These are phyloP conservation scores for Ettlia oleoabundans DNA, from an alignment of 139 green algal genomes.

Conservation along the genomic window DNA sequence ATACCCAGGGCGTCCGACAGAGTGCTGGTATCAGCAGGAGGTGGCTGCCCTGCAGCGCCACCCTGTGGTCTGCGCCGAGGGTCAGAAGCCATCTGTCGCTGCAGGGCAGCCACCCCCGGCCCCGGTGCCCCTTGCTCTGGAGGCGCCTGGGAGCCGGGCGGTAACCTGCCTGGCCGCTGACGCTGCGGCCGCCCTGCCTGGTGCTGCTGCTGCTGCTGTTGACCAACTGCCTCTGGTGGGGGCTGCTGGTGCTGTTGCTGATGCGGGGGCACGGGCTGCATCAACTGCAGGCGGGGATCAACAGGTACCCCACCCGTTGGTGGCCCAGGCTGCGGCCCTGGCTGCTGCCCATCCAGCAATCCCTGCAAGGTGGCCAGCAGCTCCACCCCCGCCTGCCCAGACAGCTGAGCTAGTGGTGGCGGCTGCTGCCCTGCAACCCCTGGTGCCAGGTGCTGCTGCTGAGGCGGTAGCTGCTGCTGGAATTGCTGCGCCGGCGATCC, in stretches of 20 bases:
- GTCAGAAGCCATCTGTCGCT: constrained; percentile 1
- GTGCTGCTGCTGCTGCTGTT: constrained; percentile 31
- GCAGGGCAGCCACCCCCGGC: not conserved
- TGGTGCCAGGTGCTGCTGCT: not conserved
- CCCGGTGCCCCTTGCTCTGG: not conserved
- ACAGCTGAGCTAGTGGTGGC: not conserved
- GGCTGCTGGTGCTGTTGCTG: not conserved
- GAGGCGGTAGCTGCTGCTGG: not conserved
- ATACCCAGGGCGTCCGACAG: constrained; percentile 1
- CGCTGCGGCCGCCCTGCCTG: constrained; percentile 10
- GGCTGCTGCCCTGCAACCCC: not conserved
- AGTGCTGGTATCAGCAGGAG: not conserved
- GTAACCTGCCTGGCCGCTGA: constrained; percentile 3
- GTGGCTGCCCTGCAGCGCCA: no score
- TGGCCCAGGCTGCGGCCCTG: not conserved
- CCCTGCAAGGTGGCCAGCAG: not conserved
- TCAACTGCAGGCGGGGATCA: not conserved
- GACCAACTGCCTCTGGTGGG: constrained; percentile 6
- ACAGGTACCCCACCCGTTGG: not conserved
- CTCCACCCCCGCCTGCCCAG: not conserved
- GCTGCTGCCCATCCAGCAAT: not conserved
- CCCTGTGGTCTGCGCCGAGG: not conserved
- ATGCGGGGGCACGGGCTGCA: not conserved
- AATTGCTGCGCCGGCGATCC: not conserved
- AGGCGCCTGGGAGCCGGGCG: not conserved